Evolutionary conservation across 2,329 filamentous ascomycete species (phyloP), one percentile per base, ranked within the genome.

Genomic region (Fusarium sp.): DNA sequence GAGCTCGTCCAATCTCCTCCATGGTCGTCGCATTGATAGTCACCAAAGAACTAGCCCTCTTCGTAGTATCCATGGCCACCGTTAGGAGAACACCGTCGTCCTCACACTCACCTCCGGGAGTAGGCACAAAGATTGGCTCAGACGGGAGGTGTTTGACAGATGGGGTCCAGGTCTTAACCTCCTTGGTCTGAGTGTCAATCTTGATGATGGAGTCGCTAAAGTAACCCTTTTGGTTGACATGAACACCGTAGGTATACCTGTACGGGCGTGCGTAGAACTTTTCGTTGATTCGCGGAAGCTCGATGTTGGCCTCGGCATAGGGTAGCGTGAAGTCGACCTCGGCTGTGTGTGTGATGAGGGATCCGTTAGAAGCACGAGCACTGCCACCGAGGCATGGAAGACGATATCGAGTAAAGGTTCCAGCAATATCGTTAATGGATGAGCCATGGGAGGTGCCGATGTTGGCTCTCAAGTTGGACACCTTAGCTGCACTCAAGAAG

Each of bases 161-260:
- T 14, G 67, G 67, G 10, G 30, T 20, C 67, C 67, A 69, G 10
- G 34, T 56, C 56, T 59, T 60, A 2, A 35, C 20, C 6, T 60
- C 14, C 35, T 66, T 59, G 20, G 43, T 52, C n/a, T 71, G 27
- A 14, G 67, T 70, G 52, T 71, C 62, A 20, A 71, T 66, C 50
- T 70, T 71, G 50, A 71, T 71, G 25, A 71, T 60, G 16, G 69
- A 71, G 30, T 70, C 69, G 27, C 34, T 54, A n/a, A 70, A 71
- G n/a, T 58, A 32, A 9, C 69, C 66, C 6, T 14, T 23, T 3
- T 16, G 59, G 14, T 66, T 48, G 4, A 69, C 58, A 10, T 71
- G 69, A 5, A 71, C 52, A 8, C 69, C 62, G 9, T 63, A 70
- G 5, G 67, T 32, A 10, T 70, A 67, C 6, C 62, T 58, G n/a